Percentiles rank a stretch among this genome's conserved stretches.
These are phyloP conservation scores for Hemisphaericaspora xylanilytica DNA, from an alignment of 1,139 yeast genomes.

Conservation along the genomic window DNA sequence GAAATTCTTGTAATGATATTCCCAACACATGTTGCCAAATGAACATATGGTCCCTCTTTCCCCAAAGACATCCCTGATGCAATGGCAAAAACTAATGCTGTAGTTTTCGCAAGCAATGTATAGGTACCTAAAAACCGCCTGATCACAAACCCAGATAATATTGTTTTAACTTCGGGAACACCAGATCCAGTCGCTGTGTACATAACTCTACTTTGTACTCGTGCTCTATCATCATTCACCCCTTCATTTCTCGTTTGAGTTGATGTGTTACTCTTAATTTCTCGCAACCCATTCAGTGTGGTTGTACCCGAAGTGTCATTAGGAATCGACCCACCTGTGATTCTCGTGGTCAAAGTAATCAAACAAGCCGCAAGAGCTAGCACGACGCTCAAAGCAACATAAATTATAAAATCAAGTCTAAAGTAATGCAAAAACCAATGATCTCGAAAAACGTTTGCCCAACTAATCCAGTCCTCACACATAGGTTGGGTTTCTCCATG, in stretches of 20 bases:
- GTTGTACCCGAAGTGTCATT: not conserved
- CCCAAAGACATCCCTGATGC: slow-evolving; percentile 68
- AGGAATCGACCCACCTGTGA: slow-evolving; percentile 22
- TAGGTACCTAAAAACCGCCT: slow-evolving; percentile 55
- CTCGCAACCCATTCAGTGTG: not conserved
- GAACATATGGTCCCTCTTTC: slow-evolving; percentile 74
- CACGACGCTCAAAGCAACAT: slow-evolving; percentile 37
- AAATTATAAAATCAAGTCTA: slow-evolving; percentile 36
- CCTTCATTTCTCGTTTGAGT: not conserved
- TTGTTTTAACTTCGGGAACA: slow-evolving; percentile 61
- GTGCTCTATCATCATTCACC: slow-evolving; percentile 1
- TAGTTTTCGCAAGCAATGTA: slow-evolving; percentile 51
- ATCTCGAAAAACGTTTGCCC: slow-evolving; percentile 36
- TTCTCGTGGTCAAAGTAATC: slow-evolving; percentile 50
- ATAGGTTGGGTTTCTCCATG: slow-evolving; percentile 21
- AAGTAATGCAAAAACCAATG: slow-evolving; percentile 17
- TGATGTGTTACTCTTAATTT: not conserved
- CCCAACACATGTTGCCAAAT: slow-evolving; percentile 66
- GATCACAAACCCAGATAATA: slow-evolving; percentile 55
- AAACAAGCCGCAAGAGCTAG: slow-evolving; percentile 49
- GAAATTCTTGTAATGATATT: slow-evolving; percentile 55
- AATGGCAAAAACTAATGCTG: slow-evolving; percentile 55
- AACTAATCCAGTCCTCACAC: slow-evolving; percentile 38
- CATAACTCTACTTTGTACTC: slow-evolving; percentile 27
- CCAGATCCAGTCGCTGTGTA: slow-evolving; percentile 66